These are phyloP conservation scores for Buddleja alternifolia DNA, from an alignment of 257 asterid genomes.

Conservation along the genomic window DNA sequence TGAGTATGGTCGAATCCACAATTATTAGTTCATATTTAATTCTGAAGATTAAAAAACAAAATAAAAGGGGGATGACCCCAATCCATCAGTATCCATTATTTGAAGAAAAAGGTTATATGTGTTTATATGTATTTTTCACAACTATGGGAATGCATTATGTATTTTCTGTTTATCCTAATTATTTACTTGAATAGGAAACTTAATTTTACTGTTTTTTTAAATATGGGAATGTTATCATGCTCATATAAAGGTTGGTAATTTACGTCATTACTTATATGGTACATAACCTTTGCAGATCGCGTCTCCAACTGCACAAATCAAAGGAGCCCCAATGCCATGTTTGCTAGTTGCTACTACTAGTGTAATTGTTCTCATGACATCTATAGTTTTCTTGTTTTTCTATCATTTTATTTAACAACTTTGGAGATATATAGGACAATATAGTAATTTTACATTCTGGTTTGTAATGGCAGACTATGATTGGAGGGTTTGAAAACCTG, in stretches of 20 bases:
- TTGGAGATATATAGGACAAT: too few species aligned
- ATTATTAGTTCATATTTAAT: too few species aligned
- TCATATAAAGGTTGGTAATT: too few species aligned
- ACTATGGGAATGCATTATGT: too few species aligned
- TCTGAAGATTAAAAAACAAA: too few species aligned
- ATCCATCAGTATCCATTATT: constrained; percentile 64
- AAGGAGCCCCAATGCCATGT: constrained; percentile 48
- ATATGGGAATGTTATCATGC: constrained; percentile 23
- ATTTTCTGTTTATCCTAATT: too few species aligned
- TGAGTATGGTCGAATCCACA: too few species aligned
- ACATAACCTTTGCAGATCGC: constrained; percentile 54
- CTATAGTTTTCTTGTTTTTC: too few species aligned
- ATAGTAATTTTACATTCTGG: constrained; percentile 18
- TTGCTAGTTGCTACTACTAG: constrained; percentile 66
- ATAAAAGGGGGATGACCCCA: constrained; percentile 72
- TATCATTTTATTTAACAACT: too few species aligned
- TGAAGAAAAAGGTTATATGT: constrained; percentile 74
- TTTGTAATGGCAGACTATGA: constrained; percentile 62
- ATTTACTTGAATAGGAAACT: too few species aligned
- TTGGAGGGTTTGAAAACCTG: constrained; percentile 52
- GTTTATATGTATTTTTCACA: constrained; percentile 20
- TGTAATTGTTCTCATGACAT: constrained; percentile 69
- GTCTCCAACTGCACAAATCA: constrained; percentile 59
- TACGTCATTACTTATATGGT: constrained; percentile 28
- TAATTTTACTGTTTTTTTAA: too few species aligned